Percentiles rank a stretch among this genome's conserved stretches.
phyloP scores from a whole-genome alignment of 352 stramenopile species.

The Blastocystis sp. region DNA sequence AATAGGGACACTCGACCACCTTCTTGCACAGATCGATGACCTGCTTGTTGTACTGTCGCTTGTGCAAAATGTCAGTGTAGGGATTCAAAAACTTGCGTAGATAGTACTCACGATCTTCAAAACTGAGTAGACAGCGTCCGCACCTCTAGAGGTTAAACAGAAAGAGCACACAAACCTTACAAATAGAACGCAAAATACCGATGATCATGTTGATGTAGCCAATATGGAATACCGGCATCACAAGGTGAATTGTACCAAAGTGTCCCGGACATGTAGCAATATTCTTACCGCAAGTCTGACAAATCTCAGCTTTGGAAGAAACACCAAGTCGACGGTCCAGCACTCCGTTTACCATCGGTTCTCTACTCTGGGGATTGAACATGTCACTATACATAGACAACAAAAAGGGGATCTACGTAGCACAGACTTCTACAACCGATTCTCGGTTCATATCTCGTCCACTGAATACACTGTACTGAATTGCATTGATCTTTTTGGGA shows the following conservation, averaged over 20 bases:
- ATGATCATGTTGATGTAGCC: conserved; percentile 98
- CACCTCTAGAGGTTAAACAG: conserved; percentile 74
- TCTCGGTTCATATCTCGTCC: conserved; percentile 44
- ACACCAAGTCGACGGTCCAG: conserved; percentile 93
- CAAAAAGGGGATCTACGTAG: background rate
- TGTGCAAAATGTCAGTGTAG: conserved; percentile 72
- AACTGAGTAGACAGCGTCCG: conserved; percentile 83
- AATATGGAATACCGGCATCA: conserved; percentile 98
- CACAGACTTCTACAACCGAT: conserved; percentile 56
- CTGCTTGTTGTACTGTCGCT: conserved; percentile 78
- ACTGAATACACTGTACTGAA: conserved; percentile 55
- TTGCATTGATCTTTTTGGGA: conserved; percentile 20
- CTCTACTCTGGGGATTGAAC: conserved; percentile 88
- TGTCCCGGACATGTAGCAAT: conserved; percentile 93
- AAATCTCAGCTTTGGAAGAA: conserved; percentile 90
- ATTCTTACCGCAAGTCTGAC: conserved; percentile 83
- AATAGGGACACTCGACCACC: conserved; percentile 86
- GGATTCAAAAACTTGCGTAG: conserved; percentile 79
- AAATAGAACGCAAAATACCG: conserved; percentile 94
- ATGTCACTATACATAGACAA: conserved; percentile 75
- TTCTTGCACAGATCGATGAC: conserved; percentile 94
- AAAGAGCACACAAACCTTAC: conserved; percentile 69
- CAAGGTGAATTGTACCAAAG: conserved; percentile 95
- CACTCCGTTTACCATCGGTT: conserved; percentile 83
- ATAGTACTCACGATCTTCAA: conserved; percentile 78